These are phyloP conservation scores for Ganoderma boninense DNA, from an alignment of 1,284 basidiomycete genomes.

Conservation along the genomic window DNA sequence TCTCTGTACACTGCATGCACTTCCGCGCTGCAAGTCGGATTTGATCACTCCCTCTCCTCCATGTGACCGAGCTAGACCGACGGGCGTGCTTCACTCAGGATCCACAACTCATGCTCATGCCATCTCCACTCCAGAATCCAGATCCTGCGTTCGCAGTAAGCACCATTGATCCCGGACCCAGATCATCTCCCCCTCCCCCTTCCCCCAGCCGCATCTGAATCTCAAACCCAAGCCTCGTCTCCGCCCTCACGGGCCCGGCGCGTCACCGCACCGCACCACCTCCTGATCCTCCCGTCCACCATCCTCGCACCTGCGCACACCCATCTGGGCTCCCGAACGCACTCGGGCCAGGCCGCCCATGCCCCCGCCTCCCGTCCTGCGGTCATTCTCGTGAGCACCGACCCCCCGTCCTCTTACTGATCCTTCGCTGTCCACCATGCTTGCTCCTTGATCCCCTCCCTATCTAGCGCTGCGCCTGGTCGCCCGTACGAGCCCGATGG, in stretches of 20 bases:
- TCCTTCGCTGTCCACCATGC: background rate
- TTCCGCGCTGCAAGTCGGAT: background rate
- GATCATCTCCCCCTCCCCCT: background rate
- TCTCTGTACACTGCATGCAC: background rate
- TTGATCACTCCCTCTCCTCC: background rate
- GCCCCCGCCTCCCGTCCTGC: background rate
- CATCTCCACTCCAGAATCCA: slow-evolving; percentile 1
- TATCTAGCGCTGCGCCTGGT: background rate
- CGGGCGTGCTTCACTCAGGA: background rate
- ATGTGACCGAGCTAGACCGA: slow-evolving; percentile 3
- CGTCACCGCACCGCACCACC: background rate
- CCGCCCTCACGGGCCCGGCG: background rate
- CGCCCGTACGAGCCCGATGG: background rate
- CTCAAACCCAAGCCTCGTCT: background rate
- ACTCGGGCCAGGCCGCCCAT: background rate
- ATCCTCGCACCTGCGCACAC: background rate
- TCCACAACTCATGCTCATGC: background rate
- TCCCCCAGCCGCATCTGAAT: background rate
- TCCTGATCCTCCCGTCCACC: background rate
- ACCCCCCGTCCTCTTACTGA: background rate
- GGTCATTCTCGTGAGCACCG: background rate
- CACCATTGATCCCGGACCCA: background rate
- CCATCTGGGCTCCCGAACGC: background rate
- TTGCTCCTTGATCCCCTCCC: background rate
- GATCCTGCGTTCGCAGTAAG: background rate